Evolutionary conservation across 2,329 filamentous ascomycete species (phyloP), one percentile per base, ranked within the genome.

Genomic region (Aulographum hederae): DNA sequence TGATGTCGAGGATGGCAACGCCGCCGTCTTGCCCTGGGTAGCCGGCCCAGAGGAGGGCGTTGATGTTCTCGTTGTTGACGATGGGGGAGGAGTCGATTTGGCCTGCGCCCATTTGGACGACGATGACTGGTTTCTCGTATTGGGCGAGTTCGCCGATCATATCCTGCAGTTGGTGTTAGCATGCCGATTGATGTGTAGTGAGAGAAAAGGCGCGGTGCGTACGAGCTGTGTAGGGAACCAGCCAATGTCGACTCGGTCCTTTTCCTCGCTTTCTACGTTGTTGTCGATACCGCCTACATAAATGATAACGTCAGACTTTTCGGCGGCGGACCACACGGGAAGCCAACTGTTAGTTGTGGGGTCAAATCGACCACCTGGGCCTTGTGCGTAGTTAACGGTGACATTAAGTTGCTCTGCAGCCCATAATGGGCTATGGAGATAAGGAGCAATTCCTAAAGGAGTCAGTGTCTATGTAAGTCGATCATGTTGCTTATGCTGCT

Each of bases 21-120:
- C 69, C 69, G 10, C 69, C 69, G 25, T 63, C 61, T 45, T 73
- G 68, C 2, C 69, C 68, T 0, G 69, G 69, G 34, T 69, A 73
- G 0, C 67, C 65, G 0, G 54, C 63, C 69, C 69, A 73, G 0
- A 73, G 40, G 1, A 73, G 43, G 0, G 63, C 57, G 18, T 53
- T 58, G 34, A 73, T 56, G 33, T 61, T 61, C 2, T 48, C 38
- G 32, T 66, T 61, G 3, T 46, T 47, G 4, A 63, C 43, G 3
- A 73, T 43, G 3, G 63, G 54, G 0, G 59, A 53, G 34, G 59
- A 58, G 41, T 73, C 69, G 14, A 72, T 38, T 40, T 62, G 57
- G 10, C 53, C 55, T n/a, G 48, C 57, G 15, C 66, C 65, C 39
- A 69, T 54, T 35, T 67, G 59, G 1, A 67, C 47, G 1, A 72